Percentiles rank a stretch among this genome's conserved stretches.
These are phyloP conservation scores for Neurospora pannonica DNA, from an alignment of 495 filamentous ascomycete genomes.

Conservation along the genomic window DNA sequence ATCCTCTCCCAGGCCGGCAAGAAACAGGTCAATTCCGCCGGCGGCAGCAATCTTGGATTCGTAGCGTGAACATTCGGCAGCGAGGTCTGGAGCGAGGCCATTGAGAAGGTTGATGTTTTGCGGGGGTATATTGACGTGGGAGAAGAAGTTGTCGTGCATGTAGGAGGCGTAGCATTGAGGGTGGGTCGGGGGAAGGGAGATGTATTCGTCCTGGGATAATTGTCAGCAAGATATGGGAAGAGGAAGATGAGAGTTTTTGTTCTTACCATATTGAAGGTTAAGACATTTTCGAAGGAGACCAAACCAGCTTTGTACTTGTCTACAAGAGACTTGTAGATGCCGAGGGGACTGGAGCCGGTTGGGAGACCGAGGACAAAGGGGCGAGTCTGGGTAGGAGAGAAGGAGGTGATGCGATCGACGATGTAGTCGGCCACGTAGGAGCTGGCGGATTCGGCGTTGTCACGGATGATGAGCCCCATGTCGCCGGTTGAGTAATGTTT, in stretches of 20 bases:
- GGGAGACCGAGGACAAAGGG: constrained; percentile 80
- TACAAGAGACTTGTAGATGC: constrained; percentile 70
- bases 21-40: constrained; percentile 78
- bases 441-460: constrained; percentile 55
- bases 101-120: constrained; percentile 79
- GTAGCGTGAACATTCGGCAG: constrained; percentile 68
- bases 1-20: constrained; percentile 77
- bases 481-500: constrained; percentile 4
- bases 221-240: neutral
- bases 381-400: constrained; percentile 55
- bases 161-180: constrained; percentile 81
- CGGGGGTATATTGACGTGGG: constrained; percentile 72
- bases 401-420: constrained; percentile 65
- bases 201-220: constrained; percentile 64
- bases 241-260: neutral
- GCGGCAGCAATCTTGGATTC: constrained; percentile 65
- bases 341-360: constrained; percentile 69
- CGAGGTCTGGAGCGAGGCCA: constrained; percentile 66
- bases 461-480: constrained; percentile 80
- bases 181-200: constrained; percentile 71
- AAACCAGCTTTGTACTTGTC: constrained; percentile 65
- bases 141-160: constrained; percentile 89
- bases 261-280: constrained; percentile 86
- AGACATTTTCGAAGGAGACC: constrained; percentile 78
- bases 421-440: constrained; percentile 78